phyloP scores from a whole-genome alignment of 2,329 filamentous ascomycete genomes.

The Fusarium setosum region DNA sequence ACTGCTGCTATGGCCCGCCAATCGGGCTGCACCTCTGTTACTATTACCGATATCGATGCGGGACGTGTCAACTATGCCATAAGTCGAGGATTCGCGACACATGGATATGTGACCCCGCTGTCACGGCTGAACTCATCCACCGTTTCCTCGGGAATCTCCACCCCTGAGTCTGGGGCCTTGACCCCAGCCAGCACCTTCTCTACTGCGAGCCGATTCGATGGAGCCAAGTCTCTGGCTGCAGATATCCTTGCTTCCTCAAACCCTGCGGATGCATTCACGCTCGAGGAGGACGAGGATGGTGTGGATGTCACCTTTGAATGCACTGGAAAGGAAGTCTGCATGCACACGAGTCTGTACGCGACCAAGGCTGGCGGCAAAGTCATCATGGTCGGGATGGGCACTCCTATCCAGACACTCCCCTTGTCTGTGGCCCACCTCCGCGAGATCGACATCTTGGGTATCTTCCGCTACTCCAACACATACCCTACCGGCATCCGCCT shows the following conservation, averaged over 20 bases:
- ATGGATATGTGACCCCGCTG: conserved; percentile 65
- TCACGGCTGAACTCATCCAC: conserved; percentile 56
- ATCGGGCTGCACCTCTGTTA: conserved; percentile 68
- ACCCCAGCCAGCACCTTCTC: conserved; percentile 60
- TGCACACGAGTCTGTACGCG: conserved; percentile 80
- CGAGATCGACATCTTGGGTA: conserved; percentile 82
- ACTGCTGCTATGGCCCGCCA: conserved; percentile 72
- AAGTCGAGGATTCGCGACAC: conserved; percentile 68
- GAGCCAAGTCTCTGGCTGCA: conserved; percentile 60
- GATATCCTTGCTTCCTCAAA: conserved; percentile 60
- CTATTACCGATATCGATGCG: conserved; percentile 70
- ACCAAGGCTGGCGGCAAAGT: conserved; percentile 77
- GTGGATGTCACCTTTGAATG: conserved; percentile 81
- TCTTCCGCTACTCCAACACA: conserved; percentile 82
- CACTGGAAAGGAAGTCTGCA: conserved; percentile 79
- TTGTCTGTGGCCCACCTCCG: conserved; percentile 78
- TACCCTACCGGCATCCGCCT: conserved; percentile 77
- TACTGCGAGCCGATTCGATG: conserved; percentile 61
- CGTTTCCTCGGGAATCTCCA: conserved; percentile 61
- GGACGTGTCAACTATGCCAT: conserved; percentile 70
- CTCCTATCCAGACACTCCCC: conserved; percentile 78
- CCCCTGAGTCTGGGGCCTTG: conserved; percentile 52
- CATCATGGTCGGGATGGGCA: conserved; percentile 84
- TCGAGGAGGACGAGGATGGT: conserved; percentile 72
- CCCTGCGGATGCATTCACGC: conserved; percentile 38